Evolutionary conservation across 192 early-diverging fungal genomes (phyloP), one percentile per base, ranked within the genome.

Genomic region (Coemansia umbellata): DNA sequence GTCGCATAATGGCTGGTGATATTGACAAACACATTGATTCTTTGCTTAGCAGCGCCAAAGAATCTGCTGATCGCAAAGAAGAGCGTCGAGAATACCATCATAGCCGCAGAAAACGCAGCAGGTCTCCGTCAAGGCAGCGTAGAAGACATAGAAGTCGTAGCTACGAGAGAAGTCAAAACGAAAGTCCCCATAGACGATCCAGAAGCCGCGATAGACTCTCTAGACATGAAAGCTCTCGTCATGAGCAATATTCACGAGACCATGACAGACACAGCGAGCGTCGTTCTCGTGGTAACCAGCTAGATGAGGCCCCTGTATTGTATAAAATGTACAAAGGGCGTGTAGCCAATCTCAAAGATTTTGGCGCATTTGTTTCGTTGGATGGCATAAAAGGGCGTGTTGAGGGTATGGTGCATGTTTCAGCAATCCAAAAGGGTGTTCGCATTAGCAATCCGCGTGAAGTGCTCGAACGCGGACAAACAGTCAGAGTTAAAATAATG

Each of bases 401-500:
- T 10, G 92, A 97, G 69, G 94, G 94, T 4, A 81, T 96, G 82
- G 90, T 97, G 28, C 96, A 95, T 55, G 82, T 96, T 19, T 82
- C 83, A 14, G 83, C 81, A 43, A 68, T 99, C 18, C 60, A 67
- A 14, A 60, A 84, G 18, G 81, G 83, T 11, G 75, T 78, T 9
- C 78, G 93, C 5, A 80, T 96, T 1, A 74, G 70, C 17, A 85
- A 94, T 52, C 90, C 93, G 1, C 79, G 79, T 3, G 93, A 97
- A n/a, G 85, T 95, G n/a, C 84, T 97, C 11, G 72, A 82, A 17
- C 82, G 90, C 13, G 84, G 85, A 9, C 87, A 97, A 50, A 18
- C 36, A 8, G 94, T 99, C 15, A 91, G 89, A 43, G 93, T 99
- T 41, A 99, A 99, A 58, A 90, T 99, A 35, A 85, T 95, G 86